Base-by-base conservation (phyloP, 768 basidiomycete genomes). In the Hydnomerulius pinastri region DNA sequence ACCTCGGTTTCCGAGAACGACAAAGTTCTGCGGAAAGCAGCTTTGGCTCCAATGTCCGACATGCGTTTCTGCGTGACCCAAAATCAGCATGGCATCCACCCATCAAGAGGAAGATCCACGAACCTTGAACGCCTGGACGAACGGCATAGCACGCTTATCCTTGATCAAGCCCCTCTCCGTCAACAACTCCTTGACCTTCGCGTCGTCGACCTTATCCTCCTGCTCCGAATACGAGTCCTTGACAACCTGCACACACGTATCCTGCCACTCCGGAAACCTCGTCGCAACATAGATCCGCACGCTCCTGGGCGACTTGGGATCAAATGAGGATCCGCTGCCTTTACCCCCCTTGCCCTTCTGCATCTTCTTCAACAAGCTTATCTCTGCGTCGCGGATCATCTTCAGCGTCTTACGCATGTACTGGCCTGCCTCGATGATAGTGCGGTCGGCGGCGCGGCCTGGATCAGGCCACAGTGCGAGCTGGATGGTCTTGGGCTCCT, bases 111-210 rank as follows among this genome's bases (percentile, higher is more conserved):
- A 7, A 17, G 11, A 1, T 35, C 21, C 7, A 57, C 76, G 30
- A 45, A 94, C 96, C 86, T 97, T 95, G 85, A 98, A 90, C 25
- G 78, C 73, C 51, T 96, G 90, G 39, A 94, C 82, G 72, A 96
- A 98, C 6, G 95, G 95, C 96, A 98, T 98, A 35, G 80, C 80
- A 36, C 86, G 82, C 76, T 98, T 98, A 73, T 98, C 93, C 79
- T 97, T 98, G 72, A 94, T 86, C 66, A 98, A 65, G 4, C 91
- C 93, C 18, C 76, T 78, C 64, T 81, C 76, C 8, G 77, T 78
- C 66, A 98, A 66, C 57, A 80, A 58, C 60, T 82, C 75, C 66
- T 85, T 80, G 43, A 95, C 82, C 67, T 84, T 86, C 30, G 73
- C 83, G 64, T 98, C 94, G 63, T 99, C 91, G 28, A 98, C 86